These are phyloP conservation scores for Hanseniaspora uvarum DNA, from an alignment of 1,139 yeast species.

Conservation along the genomic window DNA sequence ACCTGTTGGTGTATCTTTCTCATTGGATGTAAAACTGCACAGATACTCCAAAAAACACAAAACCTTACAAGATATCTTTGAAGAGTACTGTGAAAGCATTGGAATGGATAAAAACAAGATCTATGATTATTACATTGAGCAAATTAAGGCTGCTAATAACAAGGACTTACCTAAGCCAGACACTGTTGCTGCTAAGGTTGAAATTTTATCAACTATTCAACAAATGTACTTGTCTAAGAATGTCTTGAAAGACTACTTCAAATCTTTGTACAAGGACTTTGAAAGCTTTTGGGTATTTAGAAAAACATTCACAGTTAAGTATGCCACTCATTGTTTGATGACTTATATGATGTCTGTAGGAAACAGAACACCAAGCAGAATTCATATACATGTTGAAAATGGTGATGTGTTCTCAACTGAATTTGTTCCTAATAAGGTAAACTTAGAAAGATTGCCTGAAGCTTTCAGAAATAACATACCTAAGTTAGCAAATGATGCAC, in stretches of 20 bases:
- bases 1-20: slow-evolving; percentile 86
- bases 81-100: slow-evolving; percentile 66
- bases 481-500: slow-evolving; percentile 59
- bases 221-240: slow-evolving; percentile 77
- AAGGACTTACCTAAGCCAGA: slow-evolving; percentile 90
- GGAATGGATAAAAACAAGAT: slow-evolving; percentile 83
- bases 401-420: slow-evolving; percentile 93
- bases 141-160: slow-evolving; percentile 84
- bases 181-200: slow-evolving; percentile 76
- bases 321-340: slow-evolving; percentile 88
- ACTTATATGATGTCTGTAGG: slow-evolving; percentile 93
- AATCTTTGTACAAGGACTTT: slow-evolving; percentile 59
- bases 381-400: slow-evolving; percentile 66
- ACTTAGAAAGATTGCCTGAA: slow-evolving; percentile 30
- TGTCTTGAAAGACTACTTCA: slow-evolving; percentile 60
- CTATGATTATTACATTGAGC: slow-evolving; percentile 72
- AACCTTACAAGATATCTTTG: slow-evolving; percentile 80
- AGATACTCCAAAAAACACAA: slow-evolving; percentile 71
- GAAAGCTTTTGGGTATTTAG: slow-evolving; percentile 97
- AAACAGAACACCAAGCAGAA: slow-evolving; percentile 87
- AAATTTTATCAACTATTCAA: slow-evolving; percentile 81
- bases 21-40: slow-evolving; percentile 87
- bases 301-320: slow-evolving; percentile 87
- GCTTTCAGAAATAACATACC: slow-evolving; percentile 45
- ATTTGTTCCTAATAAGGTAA: slow-evolving; percentile 73